Evolutionary conservation across 768 basidiomycete species (phyloP).

Genomic region (Pleurotus giganteus): DNA sequence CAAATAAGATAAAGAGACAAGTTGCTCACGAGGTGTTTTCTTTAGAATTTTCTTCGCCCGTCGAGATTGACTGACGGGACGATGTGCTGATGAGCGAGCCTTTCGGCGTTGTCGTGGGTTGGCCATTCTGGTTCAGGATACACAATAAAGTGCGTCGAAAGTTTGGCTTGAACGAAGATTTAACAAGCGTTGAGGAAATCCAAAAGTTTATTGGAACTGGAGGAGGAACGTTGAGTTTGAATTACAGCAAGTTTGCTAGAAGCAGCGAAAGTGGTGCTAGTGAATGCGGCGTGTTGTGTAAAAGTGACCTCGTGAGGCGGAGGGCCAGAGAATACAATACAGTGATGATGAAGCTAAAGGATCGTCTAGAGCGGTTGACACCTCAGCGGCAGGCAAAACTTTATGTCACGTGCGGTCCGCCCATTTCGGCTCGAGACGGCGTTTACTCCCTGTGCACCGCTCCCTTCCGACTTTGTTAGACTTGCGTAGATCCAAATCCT

Average conservation of each 20-base stretch:
- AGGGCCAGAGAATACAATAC: not conserved
- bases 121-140: conserved; percentile 56
- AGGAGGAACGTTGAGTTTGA: not conserved
- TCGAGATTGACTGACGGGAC: conserved; percentile 68
- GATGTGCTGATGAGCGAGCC: conserved; percentile 72
- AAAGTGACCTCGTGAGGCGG: not conserved
- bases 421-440: conserved; percentile 4
- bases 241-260: conserved; percentile 4
- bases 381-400: not conserved
- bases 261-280: not conserved
- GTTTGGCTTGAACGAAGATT: conserved; percentile 1
- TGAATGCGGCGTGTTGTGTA: not conserved
- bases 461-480: conserved; percentile 10
- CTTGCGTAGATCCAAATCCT: not conserved
- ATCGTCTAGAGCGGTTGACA: not conserved
- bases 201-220: not conserved
- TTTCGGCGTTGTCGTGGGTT: conserved; percentile 95
- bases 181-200: conserved; percentile 5
- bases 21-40: conserved; percentile 67
- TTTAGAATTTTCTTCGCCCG: conserved; percentile 74
- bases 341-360: not conserved
- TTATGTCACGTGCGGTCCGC: not conserved
- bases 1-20: not conserved
- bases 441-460: conserved; percentile 7
- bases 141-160: too few relatives aligned